Conservation (phyloP, 352 stramenopile species). For the Peronospora farinosa region DNA sequence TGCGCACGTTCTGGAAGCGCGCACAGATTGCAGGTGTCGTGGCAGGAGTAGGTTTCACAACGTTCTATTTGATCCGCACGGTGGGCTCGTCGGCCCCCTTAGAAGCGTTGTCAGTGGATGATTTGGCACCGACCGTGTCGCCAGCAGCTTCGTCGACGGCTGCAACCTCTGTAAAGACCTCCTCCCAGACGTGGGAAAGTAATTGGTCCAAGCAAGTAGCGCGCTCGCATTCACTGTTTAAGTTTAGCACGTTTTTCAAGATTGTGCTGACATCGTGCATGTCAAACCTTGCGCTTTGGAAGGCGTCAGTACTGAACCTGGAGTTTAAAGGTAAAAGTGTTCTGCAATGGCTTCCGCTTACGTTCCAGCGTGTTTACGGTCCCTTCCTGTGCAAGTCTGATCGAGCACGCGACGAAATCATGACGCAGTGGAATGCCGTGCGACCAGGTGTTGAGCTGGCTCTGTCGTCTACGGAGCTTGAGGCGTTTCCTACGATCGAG, state of each 20-base stretch:
- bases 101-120: conserved; percentile 29
- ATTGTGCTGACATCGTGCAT: conserved; percentile 54
- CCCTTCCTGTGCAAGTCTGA: conserved; percentile 73
- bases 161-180: conserved; percentile 5
- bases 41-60: conserved; percentile 49
- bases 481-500: conserved; percentile 57
- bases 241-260: conserved; percentile 66
- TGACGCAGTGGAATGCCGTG: conserved; percentile 64
- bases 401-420: conserved; percentile 66
- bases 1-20: conserved; percentile 67
- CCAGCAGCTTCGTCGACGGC: conserved; percentile 7
- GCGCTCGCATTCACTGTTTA: conserved; percentile 59
- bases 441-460: conserved; percentile 68
- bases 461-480: conserved; percentile 45
- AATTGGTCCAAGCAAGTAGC: conserved; percentile 78
- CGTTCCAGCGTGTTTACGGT: conserved; percentile 68
- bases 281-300: conserved; percentile 70
- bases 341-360: conserved; percentile 65
- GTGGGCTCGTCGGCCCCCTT: conserved; percentile 30
- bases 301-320: conserved; percentile 55
- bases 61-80: conserved; percentile 76
- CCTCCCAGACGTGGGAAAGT: conserved; percentile 47
- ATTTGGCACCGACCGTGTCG: conserved; percentile 11
- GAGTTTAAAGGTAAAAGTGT: conserved; percentile 63
- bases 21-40: conserved; percentile 60